Percentiles rank a stretch among this genome's conserved stretches.
Conservation (phyloP, 139 green algal species). For the Nannochloris sp. region DNA sequence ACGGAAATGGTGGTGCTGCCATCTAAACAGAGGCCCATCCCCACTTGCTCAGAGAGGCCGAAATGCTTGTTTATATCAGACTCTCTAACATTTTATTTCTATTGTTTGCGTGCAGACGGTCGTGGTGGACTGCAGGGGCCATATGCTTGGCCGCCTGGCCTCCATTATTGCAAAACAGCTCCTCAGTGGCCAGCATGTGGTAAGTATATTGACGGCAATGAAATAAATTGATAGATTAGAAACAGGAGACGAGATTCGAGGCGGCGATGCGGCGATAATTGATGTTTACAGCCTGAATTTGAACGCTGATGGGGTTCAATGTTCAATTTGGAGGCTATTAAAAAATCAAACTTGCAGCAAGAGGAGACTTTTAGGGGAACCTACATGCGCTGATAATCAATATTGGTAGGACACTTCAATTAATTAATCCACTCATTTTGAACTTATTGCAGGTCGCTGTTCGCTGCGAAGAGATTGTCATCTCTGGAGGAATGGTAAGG, state of each 20-base stretch:
- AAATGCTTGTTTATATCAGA: background rate
- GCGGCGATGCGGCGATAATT: background rate
- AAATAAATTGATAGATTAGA: background rate
- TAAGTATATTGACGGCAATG: slow-evolving; percentile 30
- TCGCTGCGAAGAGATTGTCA: slow-evolving; percentile 85
- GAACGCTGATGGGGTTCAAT: too few relatives aligned
- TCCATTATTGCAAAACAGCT: slow-evolving; percentile 96
- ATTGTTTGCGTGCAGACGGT: slow-evolving; percentile 44
- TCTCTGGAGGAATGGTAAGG: slow-evolving; percentile 93
- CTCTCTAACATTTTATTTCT: background rate
- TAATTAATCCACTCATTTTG: background rate
- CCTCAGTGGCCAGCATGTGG: slow-evolving; percentile 88
- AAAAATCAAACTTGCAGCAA: too few relatives aligned
- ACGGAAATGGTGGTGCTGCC: too few relatives aligned
- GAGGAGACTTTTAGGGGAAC: background rate
- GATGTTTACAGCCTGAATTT: too few relatives aligned
- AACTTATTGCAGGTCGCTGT: slow-evolving; percentile 65
- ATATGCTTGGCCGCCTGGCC: slow-evolving; percentile 96
- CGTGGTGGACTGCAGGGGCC: slow-evolving; percentile 87
- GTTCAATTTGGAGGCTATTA: too few relatives aligned
- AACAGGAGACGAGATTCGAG: background rate
- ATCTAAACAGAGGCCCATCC: too few relatives aligned
- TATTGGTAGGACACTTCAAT: background rate
- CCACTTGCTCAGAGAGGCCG: background rate
- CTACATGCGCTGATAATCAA: background rate